phyloP scores from a whole-genome alignment of 2,329 filamentous ascomycete genomes.

The Emericellopsis cladophorae region DNA sequence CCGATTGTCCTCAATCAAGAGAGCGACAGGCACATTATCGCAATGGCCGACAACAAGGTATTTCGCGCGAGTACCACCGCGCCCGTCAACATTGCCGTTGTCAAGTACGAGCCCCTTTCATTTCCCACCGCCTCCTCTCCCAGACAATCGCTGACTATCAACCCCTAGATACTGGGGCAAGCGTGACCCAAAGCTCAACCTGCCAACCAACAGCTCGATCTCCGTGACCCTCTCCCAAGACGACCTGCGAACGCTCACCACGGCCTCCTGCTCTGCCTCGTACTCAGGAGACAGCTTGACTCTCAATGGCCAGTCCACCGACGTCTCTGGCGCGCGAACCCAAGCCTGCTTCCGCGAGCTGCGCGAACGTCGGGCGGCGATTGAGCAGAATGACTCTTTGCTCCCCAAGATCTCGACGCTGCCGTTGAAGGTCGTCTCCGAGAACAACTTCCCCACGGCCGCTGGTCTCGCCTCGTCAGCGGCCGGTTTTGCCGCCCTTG shows the following conservation, averaged over 20 bases:
- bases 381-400: slow-evolving; percentile 60
- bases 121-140: neutral
- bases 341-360: slow-evolving; percentile 88
- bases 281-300: slow-evolving; percentile 64
- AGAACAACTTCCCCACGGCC: slow-evolving; percentile 98
- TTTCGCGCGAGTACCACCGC: slow-evolving; percentile 93
- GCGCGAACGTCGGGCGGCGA: slow-evolving; percentile 58
- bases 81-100: slow-evolving; percentile 95
- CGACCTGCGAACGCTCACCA: slow-evolving; percentile 91
- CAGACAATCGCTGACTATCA: neutral
- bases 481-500: slow-evolving; percentile 56
- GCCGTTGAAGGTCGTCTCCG: slow-evolving; percentile 76
- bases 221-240: slow-evolving; percentile 91
- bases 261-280: slow-evolving; percentile 71
- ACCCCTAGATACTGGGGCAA: slow-evolving; percentile 75
- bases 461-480: slow-evolving; percentile 72
- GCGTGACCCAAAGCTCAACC: slow-evolving; percentile 83
- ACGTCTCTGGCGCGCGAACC: slow-evolving; percentile 79
- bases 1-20: too few species aligned
- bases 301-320: slow-evolving; percentile 73
- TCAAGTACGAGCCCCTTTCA: slow-evolving; percentile 51
- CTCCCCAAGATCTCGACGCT: slow-evolving; percentile 72
- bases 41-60: slow-evolving; percentile 43
- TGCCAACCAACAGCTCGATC: slow-evolving; percentile 95
- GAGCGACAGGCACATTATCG: too few species aligned